Evolutionary conservation across 2,329 filamentous ascomycete species (phyloP), one percentile per base, ranked within the genome.

Genomic region (Pseudogymnoascus sp.): DNA sequence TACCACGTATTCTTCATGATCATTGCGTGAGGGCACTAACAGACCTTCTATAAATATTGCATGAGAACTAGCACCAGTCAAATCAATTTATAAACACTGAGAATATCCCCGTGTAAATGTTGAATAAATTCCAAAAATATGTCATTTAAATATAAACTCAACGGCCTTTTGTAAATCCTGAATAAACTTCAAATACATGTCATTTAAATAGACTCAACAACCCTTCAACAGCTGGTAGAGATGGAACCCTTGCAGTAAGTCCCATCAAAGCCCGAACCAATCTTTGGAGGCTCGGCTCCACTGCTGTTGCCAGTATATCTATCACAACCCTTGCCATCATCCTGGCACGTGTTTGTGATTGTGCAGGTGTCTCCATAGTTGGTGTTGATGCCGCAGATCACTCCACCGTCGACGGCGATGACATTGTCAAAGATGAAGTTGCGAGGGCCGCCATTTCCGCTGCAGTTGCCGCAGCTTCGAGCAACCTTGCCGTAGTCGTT

Each of bases 401-500:
- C 71, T 59, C 72, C 68, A 62, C 78, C 78, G 61, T 73, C 70
- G 57, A 71, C 69, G 63, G 75, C 74, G 43, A 72, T 73, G 62
- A 77, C 71, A 66, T 75, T 75, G 67, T 76, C 71, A 61, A 81
- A 72, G 62, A 77, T 71, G 60, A 79, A 73, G 64, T 74, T 71
- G 62, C 78, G 75, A n/a, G 72, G 66, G 61, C 74, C 73, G 59
- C 74, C 73, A 38, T 63, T 71, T 9, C 69, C 71, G 47, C 47
- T 53, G 71, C 78, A 81, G 72, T 81, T 80, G 30, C 79, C 79
- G 67, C 78, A 82, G 62, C 72, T 76, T 60, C 79, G 76, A 62
- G 77, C 77, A 12, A 82, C 69, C 66, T 81, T 82, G 58, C 78
- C 79, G 43, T 76, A 76, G 64, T 73, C 70, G 63, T 72, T 71